Percentiles rank a stretch among this genome's conserved stretches.
These are phyloP conservation scores for Thielaviopsis populi DNA, from an alignment of 2,329 filamentous ascomycete genomes.

Conservation along the genomic window DNA sequence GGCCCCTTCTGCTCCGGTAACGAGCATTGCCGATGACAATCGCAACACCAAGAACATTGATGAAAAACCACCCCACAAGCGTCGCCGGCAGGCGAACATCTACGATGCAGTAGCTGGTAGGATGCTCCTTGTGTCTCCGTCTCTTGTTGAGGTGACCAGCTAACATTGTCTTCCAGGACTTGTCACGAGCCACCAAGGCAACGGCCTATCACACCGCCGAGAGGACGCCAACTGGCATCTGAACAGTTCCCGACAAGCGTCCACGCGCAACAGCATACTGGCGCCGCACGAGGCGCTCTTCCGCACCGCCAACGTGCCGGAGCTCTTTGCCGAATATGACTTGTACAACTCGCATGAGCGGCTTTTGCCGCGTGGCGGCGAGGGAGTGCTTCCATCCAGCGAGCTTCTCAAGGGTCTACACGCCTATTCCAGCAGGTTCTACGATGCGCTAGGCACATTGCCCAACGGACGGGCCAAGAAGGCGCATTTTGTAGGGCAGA, in stretches of 20 bases:
- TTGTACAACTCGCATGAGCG: constrained; percentile 51
- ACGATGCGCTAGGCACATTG: constrained; percentile 30
- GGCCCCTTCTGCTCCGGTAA: background rate
- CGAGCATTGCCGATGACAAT: background rate
- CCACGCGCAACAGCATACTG: constrained; percentile 22
- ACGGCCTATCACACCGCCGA: background rate
- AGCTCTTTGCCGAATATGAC: constrained; percentile 55
- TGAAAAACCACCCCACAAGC: background rate
- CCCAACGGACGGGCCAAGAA: constrained; percentile 15
- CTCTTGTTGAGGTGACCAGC: background rate
- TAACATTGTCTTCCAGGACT: constrained; percentile 10
- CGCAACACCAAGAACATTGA: background rate
- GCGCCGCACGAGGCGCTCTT: constrained; percentile 60
- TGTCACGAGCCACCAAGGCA: constrained; percentile 6
- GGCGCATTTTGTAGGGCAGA: constrained; percentile 17
- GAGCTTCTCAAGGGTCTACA: constrained; percentile 57
- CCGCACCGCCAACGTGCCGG: constrained; percentile 46
- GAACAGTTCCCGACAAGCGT: background rate
- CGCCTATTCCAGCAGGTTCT: constrained; percentile 52
- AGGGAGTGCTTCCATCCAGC: constrained; percentile 45
- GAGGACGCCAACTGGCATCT: constrained; percentile 1
- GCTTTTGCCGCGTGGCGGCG: constrained; percentile 32
- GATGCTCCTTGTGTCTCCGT: constrained; percentile 14
- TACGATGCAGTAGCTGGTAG: constrained; percentile 61
- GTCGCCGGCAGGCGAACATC: constrained; percentile 36